Percentiles rank a stretch among this genome's conserved stretches.
Evolutionary conservation across 2,329 filamentous ascomycete species (phyloP).

Genomic region (Cadophora malorum): DNA sequence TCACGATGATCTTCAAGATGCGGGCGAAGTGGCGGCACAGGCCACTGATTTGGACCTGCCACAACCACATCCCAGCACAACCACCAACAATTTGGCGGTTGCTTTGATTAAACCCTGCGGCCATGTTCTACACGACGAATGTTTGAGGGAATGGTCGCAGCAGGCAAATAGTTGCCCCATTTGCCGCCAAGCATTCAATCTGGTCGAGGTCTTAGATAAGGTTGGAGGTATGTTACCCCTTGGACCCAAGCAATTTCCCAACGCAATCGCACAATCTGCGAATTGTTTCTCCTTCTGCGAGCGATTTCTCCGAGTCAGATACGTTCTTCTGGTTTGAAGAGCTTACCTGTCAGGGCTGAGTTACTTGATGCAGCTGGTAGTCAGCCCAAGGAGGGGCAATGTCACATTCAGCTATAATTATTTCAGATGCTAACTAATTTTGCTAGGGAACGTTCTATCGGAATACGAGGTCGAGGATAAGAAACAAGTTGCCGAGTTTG

Average conservation of each 20-base stretch:
- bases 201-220: slow-evolving; percentile 82
- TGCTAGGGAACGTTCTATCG: slow-evolving; percentile 59
- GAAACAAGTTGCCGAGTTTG: slow-evolving; percentile 89
- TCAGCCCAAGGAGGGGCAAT: slow-evolving; percentile 11
- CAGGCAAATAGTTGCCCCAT: slow-evolving; percentile 98
- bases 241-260: slow-evolving; percentile 12
- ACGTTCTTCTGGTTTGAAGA: background rate
- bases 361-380: slow-evolving; percentile 9
- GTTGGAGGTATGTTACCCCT: slow-evolving; percentile 72
- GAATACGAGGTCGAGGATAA: slow-evolving; percentile 77
- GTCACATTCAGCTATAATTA: slow-evolving; percentile 2
- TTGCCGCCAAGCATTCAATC: slow-evolving; percentile 89
- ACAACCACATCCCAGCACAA: slow-evolving; percentile 38
- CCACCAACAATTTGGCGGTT: slow-evolving; percentile 46
- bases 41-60: slow-evolving; percentile 22
- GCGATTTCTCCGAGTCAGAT: slow-evolving; percentile 15
- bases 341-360: slow-evolving; percentile 20
- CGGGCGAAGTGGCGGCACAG: slow-evolving; percentile 35
- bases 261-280: slow-evolving; percentile 19
- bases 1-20: slow-evolving; percentile 36
- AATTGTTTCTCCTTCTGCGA: slow-evolving; percentile 25
- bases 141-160: slow-evolving; percentile 92
- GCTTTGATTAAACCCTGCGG: slow-evolving; percentile 77
- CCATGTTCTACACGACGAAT: slow-evolving; percentile 91
- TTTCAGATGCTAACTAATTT: slow-evolving; percentile 31